Evolutionary conservation across 805 yeast species (phyloP), one percentile per base, ranked within the genome.

Genomic region (Pichia paraexigua): DNA sequence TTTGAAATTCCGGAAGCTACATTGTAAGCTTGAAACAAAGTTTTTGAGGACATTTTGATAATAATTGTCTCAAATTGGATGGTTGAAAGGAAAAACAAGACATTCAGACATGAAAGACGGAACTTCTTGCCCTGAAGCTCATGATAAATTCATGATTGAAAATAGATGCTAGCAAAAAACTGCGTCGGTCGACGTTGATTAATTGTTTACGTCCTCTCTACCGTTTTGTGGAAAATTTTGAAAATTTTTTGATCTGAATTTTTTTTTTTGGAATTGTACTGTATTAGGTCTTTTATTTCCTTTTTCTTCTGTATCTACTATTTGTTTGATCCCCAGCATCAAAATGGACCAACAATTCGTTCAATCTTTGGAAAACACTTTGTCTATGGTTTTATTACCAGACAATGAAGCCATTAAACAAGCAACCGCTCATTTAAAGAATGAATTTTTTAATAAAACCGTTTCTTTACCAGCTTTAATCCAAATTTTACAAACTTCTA

Each of bases 381-480:
- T 94, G 67, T 76, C 76, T 62, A 85, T 83, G 65, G 85, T 88
- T 46, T 78, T 87, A 60, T 81, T 83, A 55, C 95, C 97, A n/a
- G 87, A 85, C 64, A 81, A 87, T 42, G 78, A 77, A 54, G 83
- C 83, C 53, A 84, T 92, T 68, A 91, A 90, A 67, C 82, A 78
- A 56, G 98, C 98, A 41, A 82, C 96, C 2, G 74, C 76, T 47
- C 76, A 80, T 58, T 78, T 94, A 63, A 80, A 84, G 63, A 75
- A 80, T 57, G 90, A 87, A 48, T 83, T 84, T 67, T 90, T 87
- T 71, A 72, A 79, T 53, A 79, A 82, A 60, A 79, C 87, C 27
- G 72, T 78, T 59, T 78, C 92, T 20, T 76, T 92, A 54, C 94
- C 96, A 20, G 83, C 96, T 12, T 74, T 92, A 66, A 73, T 92